A percentile compares a stretch with the other conserved stretches of the same genome.
These are phyloP conservation scores for Ogataea dorogensis DNA, from an alignment of 805 yeast genomes.

Conservation along the genomic window DNA sequence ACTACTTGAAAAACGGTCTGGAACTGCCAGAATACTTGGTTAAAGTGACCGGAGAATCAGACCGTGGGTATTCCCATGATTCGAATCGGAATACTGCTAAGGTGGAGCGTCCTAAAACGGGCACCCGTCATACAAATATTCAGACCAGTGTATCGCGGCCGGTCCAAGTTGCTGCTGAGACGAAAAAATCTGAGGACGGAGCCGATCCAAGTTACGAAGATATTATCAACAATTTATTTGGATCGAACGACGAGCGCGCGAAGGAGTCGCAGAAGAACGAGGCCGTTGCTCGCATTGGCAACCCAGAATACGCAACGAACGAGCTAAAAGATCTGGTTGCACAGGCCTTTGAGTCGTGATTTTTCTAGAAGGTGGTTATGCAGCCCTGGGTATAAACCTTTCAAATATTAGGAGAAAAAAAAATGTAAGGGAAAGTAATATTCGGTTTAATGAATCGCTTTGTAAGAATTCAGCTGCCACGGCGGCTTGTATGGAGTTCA, in stretches of 20 bases:
- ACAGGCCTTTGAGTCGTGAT: conserved; percentile 30
- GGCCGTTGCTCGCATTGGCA: conserved; percentile 6
- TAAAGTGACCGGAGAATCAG: conserved; percentile 86
- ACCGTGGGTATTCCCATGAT: conserved; percentile 25
- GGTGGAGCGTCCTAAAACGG: conserved; percentile 25
- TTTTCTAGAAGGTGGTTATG: conserved; percentile 20
- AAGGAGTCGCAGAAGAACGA: conserved; percentile 3
- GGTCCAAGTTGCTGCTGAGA: conserved; percentile 7
- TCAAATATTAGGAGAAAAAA: conserved; percentile 1
- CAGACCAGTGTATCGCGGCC: conserved; percentile 16
- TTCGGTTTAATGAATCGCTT: conserved; percentile 7
- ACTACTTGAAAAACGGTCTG: conserved; percentile 69
- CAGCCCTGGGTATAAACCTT: too few species aligned
- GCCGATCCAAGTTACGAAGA: conserved; percentile 25
- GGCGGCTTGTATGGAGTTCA: not conserved
- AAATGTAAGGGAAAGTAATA: conserved; percentile 1
- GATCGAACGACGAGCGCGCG: conserved; percentile 10
- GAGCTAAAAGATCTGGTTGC: conserved; percentile 35
- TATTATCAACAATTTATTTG: conserved; percentile 24
- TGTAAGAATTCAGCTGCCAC: not conserved
- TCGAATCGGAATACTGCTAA: conserved; percentile 8
- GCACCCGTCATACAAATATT: conserved; percentile 16
- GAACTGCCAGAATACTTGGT: conserved; percentile 77
- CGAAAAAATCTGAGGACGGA: conserved; percentile 6
- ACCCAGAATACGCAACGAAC: conserved; percentile 26